Percentiles rank a stretch among this genome's conserved stretches.
Conservation (phyloP, 139 green algal genomes). For the Chlorella sp. region DNA sequence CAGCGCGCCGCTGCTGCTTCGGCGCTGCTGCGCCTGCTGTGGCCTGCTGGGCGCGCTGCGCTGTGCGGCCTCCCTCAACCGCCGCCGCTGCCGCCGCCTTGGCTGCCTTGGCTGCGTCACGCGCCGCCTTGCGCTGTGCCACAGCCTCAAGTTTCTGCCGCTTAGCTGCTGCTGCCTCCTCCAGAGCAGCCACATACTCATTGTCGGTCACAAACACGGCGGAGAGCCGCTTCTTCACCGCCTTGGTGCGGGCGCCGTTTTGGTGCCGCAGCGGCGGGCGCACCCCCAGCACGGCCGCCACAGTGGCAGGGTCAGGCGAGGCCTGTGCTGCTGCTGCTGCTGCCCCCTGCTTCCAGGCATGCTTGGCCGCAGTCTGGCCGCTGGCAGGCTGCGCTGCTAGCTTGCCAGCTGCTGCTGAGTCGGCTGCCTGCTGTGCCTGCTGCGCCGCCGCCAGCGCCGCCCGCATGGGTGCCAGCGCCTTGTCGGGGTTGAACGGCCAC, state of each 20-base stretch:
- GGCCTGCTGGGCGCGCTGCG: too few relatives aligned
- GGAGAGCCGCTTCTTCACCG: background rate
- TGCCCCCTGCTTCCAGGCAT: background rate
- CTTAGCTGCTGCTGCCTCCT: background rate
- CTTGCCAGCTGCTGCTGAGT: background rate
- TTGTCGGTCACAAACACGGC: background rate
- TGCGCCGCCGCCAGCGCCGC: background rate
- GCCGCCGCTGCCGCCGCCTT: background rate
- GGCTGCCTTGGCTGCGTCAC: too few relatives aligned
- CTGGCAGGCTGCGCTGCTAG: background rate
- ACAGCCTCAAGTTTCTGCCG: background rate
- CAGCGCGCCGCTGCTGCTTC: too few relatives aligned
- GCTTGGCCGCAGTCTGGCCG: background rate
- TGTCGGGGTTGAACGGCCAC: slow-evolving; percentile 6
- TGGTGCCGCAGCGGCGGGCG: background rate
- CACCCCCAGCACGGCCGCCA: background rate
- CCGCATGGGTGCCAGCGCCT: background rate
- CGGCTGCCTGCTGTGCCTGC: background rate
- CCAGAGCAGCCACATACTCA: background rate
- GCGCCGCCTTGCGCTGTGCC: too few relatives aligned
- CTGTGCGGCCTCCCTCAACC: background rate
- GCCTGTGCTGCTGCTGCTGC: background rate
- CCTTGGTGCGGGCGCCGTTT: too few relatives aligned
- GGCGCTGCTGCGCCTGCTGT: background rate
- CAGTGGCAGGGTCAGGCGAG: background rate